Evolutionary conservation across 2,329 filamentous ascomycete species (phyloP).

Genomic region (Cercospora zeae-maydis): DNA sequence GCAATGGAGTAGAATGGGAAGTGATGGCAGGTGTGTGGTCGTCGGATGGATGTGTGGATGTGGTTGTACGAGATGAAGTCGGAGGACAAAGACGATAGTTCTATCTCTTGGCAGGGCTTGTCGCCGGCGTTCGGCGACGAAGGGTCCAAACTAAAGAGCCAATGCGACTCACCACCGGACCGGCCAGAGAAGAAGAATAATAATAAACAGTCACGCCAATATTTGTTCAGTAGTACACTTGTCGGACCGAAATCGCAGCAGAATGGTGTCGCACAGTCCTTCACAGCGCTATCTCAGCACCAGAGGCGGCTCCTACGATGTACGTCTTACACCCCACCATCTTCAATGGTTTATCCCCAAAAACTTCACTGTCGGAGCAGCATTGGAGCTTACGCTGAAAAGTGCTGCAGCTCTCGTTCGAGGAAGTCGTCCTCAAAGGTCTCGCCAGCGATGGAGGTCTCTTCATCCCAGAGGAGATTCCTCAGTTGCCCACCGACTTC

Average conservation of each 20-base stretch:
- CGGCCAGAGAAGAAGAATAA: no score
- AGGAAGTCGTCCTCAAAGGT: slow-evolving; percentile 85
- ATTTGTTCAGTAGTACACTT: background rate
- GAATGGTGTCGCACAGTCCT: slow-evolving; percentile 42
- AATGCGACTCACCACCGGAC: slow-evolving; percentile 4
- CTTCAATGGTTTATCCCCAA: background rate
- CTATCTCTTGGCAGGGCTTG: background rate
- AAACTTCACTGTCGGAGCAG: slow-evolving; percentile 5
- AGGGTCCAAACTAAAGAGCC: background rate
- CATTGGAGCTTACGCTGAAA: slow-evolving; percentile 34
- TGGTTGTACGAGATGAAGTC: slow-evolving; percentile 8
- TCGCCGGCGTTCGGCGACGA: slow-evolving; percentile 5
- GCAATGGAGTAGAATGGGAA: background rate
- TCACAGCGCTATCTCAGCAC: slow-evolving; percentile 63
- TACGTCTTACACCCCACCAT: slow-evolving; percentile 38
- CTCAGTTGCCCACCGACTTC: slow-evolving; percentile 61
- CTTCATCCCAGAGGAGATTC: slow-evolving; percentile 82
- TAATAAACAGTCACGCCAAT: background rate
- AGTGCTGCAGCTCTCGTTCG: slow-evolving; percentile 69
- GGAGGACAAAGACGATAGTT: background rate
- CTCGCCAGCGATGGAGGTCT: slow-evolving; percentile 82
- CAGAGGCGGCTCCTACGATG: slow-evolving; percentile 60
- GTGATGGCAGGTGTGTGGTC: background rate
- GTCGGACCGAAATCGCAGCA: background rate
- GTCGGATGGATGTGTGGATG: slow-evolving; percentile 1